Evolutionary conservation across 345 rosid species (phyloP).

Genomic region (Ricinus communis): DNA sequence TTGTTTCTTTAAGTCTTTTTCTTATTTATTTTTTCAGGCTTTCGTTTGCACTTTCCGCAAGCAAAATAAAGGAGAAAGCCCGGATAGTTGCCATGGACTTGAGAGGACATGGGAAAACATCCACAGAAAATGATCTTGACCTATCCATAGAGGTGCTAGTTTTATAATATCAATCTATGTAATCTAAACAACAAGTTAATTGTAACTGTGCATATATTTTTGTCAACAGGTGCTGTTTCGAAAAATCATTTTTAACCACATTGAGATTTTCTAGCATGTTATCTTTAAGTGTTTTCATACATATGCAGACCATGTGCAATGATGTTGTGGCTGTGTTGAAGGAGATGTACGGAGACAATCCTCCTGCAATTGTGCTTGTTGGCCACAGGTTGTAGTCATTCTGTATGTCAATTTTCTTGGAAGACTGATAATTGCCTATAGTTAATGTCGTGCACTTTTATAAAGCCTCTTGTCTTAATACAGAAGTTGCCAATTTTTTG

Average conservation of each 20-base stretch:
- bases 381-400: conserved; percentile 77
- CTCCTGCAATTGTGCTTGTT: conserved; percentile 88
- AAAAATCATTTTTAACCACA: background rate
- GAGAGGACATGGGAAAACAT: conserved; percentile 94
- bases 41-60: conserved; percentile 74
- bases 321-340: conserved; percentile 78
- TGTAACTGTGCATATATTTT: background rate
- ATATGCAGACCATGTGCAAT: conserved; percentile 86
- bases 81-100: conserved; percentile 85
- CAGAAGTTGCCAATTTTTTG: background rate
- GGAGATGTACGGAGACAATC: conserved; percentile 79
- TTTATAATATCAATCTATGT: conserved; percentile 4
- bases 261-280: background rate
- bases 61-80: conserved; percentile 85
- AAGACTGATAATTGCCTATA: background rate
- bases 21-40: conserved; percentile 49
- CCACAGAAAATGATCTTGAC: conserved; percentile 72
- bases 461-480: background rate
- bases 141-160: conserved; percentile 76
- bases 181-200: background rate
- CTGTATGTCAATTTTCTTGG: background rate
- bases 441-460: background rate
- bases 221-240: background rate
- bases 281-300: conserved; percentile 11
- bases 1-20: background rate